These are phyloP conservation scores for Volvox carteri DNA, from an alignment of 163 green algal species.

Conservation along the genomic window DNA sequence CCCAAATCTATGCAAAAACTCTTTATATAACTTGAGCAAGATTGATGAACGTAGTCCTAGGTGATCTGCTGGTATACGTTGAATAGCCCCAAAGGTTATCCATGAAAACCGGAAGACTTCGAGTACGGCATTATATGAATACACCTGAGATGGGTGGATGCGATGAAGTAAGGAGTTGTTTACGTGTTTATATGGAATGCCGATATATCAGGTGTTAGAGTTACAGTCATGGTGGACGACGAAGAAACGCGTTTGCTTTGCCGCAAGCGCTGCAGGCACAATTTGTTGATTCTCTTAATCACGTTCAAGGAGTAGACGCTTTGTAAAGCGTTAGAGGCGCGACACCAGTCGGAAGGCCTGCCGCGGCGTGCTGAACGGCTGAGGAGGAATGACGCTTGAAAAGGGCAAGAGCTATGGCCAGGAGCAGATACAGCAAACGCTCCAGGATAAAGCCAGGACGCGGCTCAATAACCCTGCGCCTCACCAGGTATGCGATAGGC, in stretches of 20 bases:
- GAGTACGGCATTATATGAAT: constrained; percentile 7
- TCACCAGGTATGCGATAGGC: constrained; percentile 61
- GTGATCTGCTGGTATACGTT: no score
- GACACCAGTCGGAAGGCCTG: background rate
- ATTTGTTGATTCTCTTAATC: background rate
- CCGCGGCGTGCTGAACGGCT: background rate
- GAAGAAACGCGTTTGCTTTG: background rate
- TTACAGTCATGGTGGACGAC: background rate
- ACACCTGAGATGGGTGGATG: background rate
- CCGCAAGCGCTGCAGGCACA: background rate
- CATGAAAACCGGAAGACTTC: background rate
- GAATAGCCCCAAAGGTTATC: no score
- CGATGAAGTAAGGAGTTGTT: background rate
- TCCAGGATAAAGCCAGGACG: constrained; percentile 62
- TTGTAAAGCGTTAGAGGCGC: background rate
- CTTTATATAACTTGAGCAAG: no score
- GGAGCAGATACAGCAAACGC: constrained; percentile 51
- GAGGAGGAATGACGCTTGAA: constrained; percentile 58
- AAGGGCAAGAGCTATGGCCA: constrained; percentile 64
- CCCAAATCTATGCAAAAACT: no score
- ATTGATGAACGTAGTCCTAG: no score
- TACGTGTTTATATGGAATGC: background rate
- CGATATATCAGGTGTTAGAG: background rate
- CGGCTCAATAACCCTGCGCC: constrained; percentile 65
- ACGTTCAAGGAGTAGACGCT: background rate